Evolutionary conservation across 2,329 filamentous ascomycete genomes (phyloP).

Genomic region (Fusarium tuaranense): DNA sequence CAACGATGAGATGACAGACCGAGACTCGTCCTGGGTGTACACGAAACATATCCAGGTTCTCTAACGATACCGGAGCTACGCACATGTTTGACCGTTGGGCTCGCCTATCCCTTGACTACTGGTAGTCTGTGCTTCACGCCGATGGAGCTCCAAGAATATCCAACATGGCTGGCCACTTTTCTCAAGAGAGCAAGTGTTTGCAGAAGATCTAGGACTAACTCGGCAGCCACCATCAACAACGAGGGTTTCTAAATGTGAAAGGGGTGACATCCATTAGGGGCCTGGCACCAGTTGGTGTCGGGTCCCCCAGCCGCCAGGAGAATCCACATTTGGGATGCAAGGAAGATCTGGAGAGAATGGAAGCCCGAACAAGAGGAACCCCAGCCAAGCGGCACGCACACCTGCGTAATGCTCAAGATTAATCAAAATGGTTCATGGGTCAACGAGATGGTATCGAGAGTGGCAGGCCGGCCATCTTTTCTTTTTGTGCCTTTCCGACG

Average conservation of each 20-base stretch:
- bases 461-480: neutral
- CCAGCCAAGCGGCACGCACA: conserved; percentile 3
- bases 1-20: neutral
- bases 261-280: conserved; percentile 17
- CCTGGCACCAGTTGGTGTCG: conserved; percentile 4
- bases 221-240: neutral
- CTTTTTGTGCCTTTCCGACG: neutral
- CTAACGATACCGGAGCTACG: neutral
- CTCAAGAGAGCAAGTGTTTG: neutral
- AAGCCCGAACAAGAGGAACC: conserved; percentile 14
- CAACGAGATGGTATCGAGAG: neutral
- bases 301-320: conserved; percentile 14
- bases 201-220: neutral
- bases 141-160: neutral
- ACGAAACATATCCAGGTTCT: neutral
- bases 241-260: conserved; percentile 20
- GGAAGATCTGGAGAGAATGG: conserved; percentile 32
- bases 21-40: neutral
- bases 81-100: neutral
- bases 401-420: neutral
- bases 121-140: neutral
- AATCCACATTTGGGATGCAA: conserved; percentile 35
- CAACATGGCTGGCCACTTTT: neutral
- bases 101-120: neutral
- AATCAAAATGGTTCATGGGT: neutral